These are phyloP conservation scores for Phalaenopsis hybrid DNA, from an alignment of 116 monocot species.

Conservation along the genomic window DNA sequence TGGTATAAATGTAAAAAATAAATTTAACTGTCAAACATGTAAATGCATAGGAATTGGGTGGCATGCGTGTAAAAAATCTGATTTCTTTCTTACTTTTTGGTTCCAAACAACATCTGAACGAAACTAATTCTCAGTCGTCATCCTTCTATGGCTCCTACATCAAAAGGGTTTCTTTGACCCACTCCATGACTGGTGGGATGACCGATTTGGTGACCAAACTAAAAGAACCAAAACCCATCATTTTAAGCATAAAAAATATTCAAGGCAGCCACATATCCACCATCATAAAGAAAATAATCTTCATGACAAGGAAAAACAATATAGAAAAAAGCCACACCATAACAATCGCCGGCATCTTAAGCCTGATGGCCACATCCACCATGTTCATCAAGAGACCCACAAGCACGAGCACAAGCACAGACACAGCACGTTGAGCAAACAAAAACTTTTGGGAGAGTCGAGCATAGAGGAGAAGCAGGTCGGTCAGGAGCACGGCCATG, in stretches of 20 bases:
- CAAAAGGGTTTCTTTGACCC: constrained; percentile 91
- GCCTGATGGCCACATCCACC: constrained; percentile 16
- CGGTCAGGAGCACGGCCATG: constrained; percentile 6
- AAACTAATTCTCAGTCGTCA: constrained; percentile 29
- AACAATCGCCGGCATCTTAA: constrained; percentile 14
- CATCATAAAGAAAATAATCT: constrained; percentile 6
- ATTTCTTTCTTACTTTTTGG: not conserved
- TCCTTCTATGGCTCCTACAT: constrained; percentile 83
- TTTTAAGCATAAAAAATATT: constrained; percentile 19
- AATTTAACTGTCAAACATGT: too few relatives aligned
- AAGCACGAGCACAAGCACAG: constrained; percentile 46
- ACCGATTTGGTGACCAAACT: constrained; percentile 10
- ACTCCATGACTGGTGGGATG: constrained; percentile 71
- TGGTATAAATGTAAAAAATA: too few relatives aligned
- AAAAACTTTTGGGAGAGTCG: constrained; percentile 9
- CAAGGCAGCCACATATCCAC: constrained; percentile 1
- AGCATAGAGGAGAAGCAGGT: not conserved
- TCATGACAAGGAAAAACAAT: constrained; percentile 17
- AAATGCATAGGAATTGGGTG: too few relatives aligned
- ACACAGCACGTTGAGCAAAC: constrained; percentile 12
- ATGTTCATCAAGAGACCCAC: constrained; percentile 25
- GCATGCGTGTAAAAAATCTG: too few relatives aligned
- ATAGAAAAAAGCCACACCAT: constrained; percentile 7
- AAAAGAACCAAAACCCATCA: constrained; percentile 2
- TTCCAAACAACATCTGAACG: constrained; percentile 1